A percentile compares a stretch with the other conserved stretches of the same genome.
These are phyloP conservation scores for Orbilia quercus DNA, from an alignment of 2,329 filamentous ascomycete species.

Conservation along the genomic window DNA sequence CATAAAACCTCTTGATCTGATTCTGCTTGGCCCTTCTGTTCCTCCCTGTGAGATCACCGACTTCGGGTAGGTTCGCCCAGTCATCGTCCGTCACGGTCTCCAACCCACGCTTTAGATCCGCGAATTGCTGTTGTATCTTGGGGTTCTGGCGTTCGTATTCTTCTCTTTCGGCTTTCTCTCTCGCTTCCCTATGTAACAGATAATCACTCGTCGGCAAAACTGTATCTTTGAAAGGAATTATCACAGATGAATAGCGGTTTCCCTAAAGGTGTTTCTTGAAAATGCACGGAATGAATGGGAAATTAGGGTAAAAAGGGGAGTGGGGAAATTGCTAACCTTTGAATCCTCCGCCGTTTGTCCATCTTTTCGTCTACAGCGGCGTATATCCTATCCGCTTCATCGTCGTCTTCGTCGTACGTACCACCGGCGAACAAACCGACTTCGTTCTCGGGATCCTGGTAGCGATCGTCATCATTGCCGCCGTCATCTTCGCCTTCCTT, in stretches of 20 bases:
- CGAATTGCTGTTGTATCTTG: slow-evolving; percentile 97
- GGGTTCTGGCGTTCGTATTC: slow-evolving; percentile 98
- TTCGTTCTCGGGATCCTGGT: slow-evolving; percentile 97
- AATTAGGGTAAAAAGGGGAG: slow-evolving; percentile 57
- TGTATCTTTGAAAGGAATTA: slow-evolving; percentile 74
- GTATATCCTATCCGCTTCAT: slow-evolving; percentile 96
- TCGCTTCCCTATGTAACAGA: slow-evolving; percentile 80
- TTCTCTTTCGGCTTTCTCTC: slow-evolving; percentile 88
- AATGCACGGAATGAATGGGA: slow-evolving; percentile 47
- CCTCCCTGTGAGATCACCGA: slow-evolving; percentile 95
- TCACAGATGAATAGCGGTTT: slow-evolving; percentile 73
- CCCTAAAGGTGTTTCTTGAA: slow-evolving; percentile 61
- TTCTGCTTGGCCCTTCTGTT: slow-evolving; percentile 78
- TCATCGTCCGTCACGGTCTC: slow-evolving; percentile 92
- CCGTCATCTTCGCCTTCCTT: slow-evolving; percentile 77
- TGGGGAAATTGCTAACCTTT: slow-evolving; percentile 76
- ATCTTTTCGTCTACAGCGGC: slow-evolving; percentile 96
- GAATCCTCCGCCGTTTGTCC: slow-evolving; percentile 84
- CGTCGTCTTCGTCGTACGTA: slow-evolving; percentile 96
- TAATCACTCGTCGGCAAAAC: slow-evolving; percentile 76
- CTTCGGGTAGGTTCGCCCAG: slow-evolving; percentile 94
- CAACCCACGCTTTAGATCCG: slow-evolving; percentile 90
- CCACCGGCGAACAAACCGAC: slow-evolving; percentile 94
- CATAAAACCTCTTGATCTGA: slow-evolving; percentile 74
- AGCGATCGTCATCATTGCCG: slow-evolving; percentile 81